Evolutionary conservation across 2,329 filamentous ascomycete genomes (phyloP), one percentile per base, ranked within the genome.

Genomic region (Pseudogymnoascus sp.): DNA sequence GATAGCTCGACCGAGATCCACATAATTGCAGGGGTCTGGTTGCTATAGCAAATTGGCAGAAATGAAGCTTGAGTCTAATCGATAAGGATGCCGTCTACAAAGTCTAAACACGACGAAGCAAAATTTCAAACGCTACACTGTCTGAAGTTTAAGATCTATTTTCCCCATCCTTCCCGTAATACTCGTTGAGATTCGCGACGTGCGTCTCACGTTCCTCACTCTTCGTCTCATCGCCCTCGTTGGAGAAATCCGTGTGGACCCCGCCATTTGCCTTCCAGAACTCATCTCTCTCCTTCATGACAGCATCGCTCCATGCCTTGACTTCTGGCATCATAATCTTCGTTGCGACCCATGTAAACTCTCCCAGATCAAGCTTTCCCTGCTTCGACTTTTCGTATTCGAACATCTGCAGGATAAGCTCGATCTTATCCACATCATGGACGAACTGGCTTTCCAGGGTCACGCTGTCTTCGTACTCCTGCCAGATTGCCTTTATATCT

Each of bases 371-470:
- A 40, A 91, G 75, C 67, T 78, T 76, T 29, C 85, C 84, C 63
- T 86, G 77, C 40, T 44, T 64, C 11, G 81, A 78, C 70, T 89
- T 87, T 82, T 99, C 95, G 72, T 99, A 99, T 76, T 99, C 95
- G 31, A 96, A 80, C 90, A 97, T 97, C 79, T 99, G 95, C 72
- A 96, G 78, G 65, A 99, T 77, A 68, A 99, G 79, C 78, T 99
- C 95, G 75, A 99, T 86, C 86, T 97, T 97, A 77, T 99, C 95
- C 64, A 99, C 85, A 74, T 99, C 95, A 74, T 99, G 95, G 47
- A 99, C 95, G 67, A 93, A 97, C 65, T 87, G 81, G 69, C 89
- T 90, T 74, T 99, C 93, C 13, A 87, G 78, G 7, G 95, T 97
- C 77, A 87, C 72, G 16, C 86, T 87, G 70, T 95, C 91, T 76